Base-by-base conservation (phyloP, 805 yeast species). In the Lipomyces yamadae region DNA sequence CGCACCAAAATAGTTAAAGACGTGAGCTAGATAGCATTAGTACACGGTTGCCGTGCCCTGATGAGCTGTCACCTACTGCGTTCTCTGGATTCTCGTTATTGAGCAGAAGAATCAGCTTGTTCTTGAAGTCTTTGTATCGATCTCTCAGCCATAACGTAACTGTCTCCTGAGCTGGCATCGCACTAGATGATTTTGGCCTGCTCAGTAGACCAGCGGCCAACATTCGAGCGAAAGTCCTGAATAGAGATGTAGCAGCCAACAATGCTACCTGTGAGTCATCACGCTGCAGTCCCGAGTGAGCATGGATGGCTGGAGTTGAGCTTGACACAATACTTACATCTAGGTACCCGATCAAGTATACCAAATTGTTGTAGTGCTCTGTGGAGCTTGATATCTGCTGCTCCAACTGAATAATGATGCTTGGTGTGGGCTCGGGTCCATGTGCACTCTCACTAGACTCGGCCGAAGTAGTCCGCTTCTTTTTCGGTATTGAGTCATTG, bases 111-210 rank as follows among this genome's bases (percentile, higher is more conserved):
- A 83, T 74, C 32, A 89, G 67, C 39, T 77, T 74, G 2, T 72
- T 72, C 72, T 88, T 86, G 78, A 80, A 90, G 30, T 79, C 77
- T 50, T 82, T 82, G 77, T 90, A 90, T 63, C 84, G 82, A 59
- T 84, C 82, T 63, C 81, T 80, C 50, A 91, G 76, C 94, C 96
- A 90, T 70, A 82, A 81, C 42, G 83, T 83, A n/a, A 88, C 83
- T 7, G 82, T 72, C 18, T 78, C 77, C 67, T 82, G 81, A 63
- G 84, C 69, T 7, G 54, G 55, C 24, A 34, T 83, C 45, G 83
- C 86, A 55, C 82, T 82, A 5, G 76, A 61, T 34, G 74, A 73
- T 4, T 69, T 60, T 2, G 72, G 52, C n/a, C 63, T 68, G 2
- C 73, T 73, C 53, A 88, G 74, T 24, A 77, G 74, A 0, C 82